These are phyloP conservation scores for Lepidium sativum DNA, from an alignment of 345 rosid genomes.

Conservation along the genomic window DNA sequence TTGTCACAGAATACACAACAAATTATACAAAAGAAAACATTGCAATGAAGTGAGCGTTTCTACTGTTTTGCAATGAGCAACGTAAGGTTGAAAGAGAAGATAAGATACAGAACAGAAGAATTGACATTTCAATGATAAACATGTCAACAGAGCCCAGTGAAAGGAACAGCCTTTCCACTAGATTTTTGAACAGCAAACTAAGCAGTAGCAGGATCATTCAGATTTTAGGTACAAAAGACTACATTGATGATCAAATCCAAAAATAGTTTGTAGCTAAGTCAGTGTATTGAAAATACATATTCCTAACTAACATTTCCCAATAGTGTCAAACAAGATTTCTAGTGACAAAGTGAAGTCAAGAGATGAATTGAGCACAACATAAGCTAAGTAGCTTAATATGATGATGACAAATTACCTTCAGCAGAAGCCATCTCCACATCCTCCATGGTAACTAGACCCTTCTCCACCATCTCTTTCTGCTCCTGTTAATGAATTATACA, in stretches of 20 bases:
- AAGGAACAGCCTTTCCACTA: not conserved
- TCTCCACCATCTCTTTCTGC: slow-evolving; percentile 61
- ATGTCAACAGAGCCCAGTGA: no score
- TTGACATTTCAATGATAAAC: not conserved
- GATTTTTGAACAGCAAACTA: not conserved
- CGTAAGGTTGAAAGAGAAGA: not conserved
- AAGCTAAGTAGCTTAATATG: not conserved
- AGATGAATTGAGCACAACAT: not conserved
- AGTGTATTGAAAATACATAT: not conserved
- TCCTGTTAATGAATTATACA: slow-evolving; percentile 34
- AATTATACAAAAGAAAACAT: not conserved
- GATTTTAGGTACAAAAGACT: not conserved
- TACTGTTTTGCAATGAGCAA: not conserved
- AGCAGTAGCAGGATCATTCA: not conserved
- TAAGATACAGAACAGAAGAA: not conserved
- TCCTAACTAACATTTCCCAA: not conserved
- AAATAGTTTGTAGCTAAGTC: not conserved
- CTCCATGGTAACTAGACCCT: slow-evolving; percentile 64
- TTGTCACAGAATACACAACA: not conserved
- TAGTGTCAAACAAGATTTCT: not conserved
- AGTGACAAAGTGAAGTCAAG: not conserved
- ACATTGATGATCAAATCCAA: not conserved
- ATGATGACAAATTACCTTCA: slow-evolving; percentile 28
- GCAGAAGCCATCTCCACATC: slow-evolving; percentile 70
- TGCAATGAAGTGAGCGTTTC: not conserved